Conservation (phyloP, 1,139 yeast species). For the Kodamaea suecica region DNA sequence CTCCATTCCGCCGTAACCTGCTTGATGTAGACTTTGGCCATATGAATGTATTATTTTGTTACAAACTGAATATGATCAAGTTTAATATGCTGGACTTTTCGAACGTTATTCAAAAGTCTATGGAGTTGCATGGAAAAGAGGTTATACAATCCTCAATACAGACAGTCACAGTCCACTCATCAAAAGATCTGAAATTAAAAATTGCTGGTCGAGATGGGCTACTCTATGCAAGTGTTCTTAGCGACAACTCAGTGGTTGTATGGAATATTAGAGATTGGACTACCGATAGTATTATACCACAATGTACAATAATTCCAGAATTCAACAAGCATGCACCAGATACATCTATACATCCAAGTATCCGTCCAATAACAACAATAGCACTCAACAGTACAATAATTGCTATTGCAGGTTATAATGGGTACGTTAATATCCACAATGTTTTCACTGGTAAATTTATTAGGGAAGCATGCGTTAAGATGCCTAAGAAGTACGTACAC, state of each 20-base stretch:
- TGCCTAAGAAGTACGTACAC: conserved; percentile 38
- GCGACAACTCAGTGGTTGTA: conserved; percentile 37
- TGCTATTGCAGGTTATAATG: conserved; percentile 61
- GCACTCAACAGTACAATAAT: conserved; percentile 46
- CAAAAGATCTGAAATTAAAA: neutral
- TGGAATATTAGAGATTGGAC: conserved; percentile 35
- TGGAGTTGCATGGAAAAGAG: conserved; percentile 1
- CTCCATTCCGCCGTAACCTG: conserved; percentile 7
- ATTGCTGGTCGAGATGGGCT: conserved; percentile 59
- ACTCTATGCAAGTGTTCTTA: conserved; percentile 40
- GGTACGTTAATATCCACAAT: conserved; percentile 61
- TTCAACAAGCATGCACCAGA: conserved; percentile 19
- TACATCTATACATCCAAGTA: conserved; percentile 9
- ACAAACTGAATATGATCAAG: conserved; percentile 24
- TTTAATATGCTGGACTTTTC: conserved; percentile 18
- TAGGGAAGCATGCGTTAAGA: conserved; percentile 45
- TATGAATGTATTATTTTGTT: conserved; percentile 32
- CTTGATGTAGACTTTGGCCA: conserved; percentile 57
- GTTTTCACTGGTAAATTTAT: conserved; percentile 56
- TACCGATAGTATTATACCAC: conserved; percentile 17
- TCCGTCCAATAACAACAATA: conserved; percentile 23
- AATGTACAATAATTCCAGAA: conserved; percentile 20
- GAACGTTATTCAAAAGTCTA: neutral
- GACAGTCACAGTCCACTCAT: neutral
- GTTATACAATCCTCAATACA: conserved; percentile 5